Base-by-base conservation (phyloP, 352 stramenopile genomes). In the Phytophthora meadii region DNA sequence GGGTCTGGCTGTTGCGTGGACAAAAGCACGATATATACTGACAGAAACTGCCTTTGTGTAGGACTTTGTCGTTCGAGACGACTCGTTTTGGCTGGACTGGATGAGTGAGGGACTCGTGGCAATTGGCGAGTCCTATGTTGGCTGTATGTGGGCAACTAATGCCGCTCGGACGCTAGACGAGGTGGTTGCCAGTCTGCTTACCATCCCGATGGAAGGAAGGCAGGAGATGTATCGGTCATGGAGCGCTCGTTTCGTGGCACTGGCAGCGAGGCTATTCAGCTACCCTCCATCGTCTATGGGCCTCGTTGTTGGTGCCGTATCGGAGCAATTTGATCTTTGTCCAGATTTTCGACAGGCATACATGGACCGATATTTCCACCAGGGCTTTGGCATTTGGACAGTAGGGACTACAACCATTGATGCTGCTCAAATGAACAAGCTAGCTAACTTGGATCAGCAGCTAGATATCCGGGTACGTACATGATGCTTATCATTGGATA, bases 181-280 rank as follows among this genome's bases (percentile, higher is more conserved):
- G 17, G 71, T 95, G 27, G 72, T 95, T 47, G 80, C 85, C 7
- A 80, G 76, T 14, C 68, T 95, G 12, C 84, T 95, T 64, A 93
- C 84, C 2, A 89, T 95, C 28, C 84, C 87, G 2, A 91, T 93
- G 76, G 82, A 90, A 51, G 84, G 81, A 11, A 83, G 87, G 4
- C 84, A 90, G 46, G 85, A 95, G 28, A 93, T 95, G 85, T 95
- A 94, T n/a, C 78, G 86, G 11, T 93, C 84, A 27, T 95, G 87
- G 87, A 89, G 72, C 19, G 87, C 87, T 45, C 84, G 87, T 3
- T 76, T 92, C 53, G 84, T 94, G 5, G 84, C 84, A 28, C 58
- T 93, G 7, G 81, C 85, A 24, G 82, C 85, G 10, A 80, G 87
- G 12, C 45, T 95, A 11, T 95, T 93, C 68, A 92, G 90, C 32